Base-by-base conservation (phyloP, 148 eudicot genomes). In the Spergularia bocconei region DNA sequence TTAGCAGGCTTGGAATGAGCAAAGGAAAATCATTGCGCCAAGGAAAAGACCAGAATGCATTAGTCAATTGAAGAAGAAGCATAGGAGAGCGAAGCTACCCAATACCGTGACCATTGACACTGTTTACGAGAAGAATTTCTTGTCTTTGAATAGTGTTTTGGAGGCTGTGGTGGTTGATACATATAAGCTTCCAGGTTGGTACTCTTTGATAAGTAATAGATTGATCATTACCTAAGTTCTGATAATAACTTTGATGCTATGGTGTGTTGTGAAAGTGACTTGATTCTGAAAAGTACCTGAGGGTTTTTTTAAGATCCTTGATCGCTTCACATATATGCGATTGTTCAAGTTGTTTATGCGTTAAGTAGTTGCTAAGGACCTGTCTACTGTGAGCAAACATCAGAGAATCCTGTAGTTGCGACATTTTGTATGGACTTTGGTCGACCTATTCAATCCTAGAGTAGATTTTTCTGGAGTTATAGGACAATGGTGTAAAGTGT, bases 1-100 rank as follows among this genome's bases (percentile, higher is more conserved):
- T 74, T 70, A 51, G 64, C 78, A 93, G 98, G 97, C 95, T 14
- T 93, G 97, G 98, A 85, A 72, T 82, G 97, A 94, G 78, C 93
- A 85, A 64, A 85, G 84, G 57, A 90, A 86, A 68, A 80, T 74
- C 63, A 87, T 84, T 64, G 91, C 89, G 41, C 89, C 86, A 0
- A 88, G 84, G 79, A 90, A 87, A 74, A 83, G 85, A 70, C 88
- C 93, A 4, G 93, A 94, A 47, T 87, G 84, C 71, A 82, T 91
- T 54, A 85, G 63, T 69, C 83, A 84, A 71, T 66, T 93, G 82
- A 85, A 83, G 76, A 88, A 84, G 86, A 89, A 84, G 55, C 89
- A 91, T 69, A 87, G 79, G 87, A 84, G 91, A 81, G 72, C 77
- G 4, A 91, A 84, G 84, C 95, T 91, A 25, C 81, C 87, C 0